Percentiles rank a stretch among this genome's conserved stretches.
phyloP scores from a whole-genome alignment of 495 filamentous ascomycete genomes.

The Podospora didyma region DNA sequence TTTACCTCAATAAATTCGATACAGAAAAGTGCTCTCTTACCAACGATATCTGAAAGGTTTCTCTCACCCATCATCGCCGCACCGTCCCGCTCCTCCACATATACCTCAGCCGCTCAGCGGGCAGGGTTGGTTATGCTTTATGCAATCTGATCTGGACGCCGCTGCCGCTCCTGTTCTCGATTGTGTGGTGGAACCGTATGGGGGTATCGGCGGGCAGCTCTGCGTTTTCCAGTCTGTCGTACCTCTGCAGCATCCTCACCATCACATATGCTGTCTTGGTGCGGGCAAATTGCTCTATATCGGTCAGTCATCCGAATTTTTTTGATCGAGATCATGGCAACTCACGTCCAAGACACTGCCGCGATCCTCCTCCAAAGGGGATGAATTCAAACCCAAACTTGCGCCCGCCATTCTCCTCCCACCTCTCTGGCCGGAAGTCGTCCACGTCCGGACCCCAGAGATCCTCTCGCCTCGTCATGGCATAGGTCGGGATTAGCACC shows the following conservation, averaged over 20 bases:
- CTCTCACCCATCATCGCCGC: too few relatives aligned
- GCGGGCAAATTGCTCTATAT: slow-evolving; percentile 40
- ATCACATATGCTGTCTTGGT: slow-evolving; percentile 40
- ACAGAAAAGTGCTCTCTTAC: too few relatives aligned
- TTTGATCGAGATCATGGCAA: slow-evolving; percentile 1
- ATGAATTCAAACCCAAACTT: slow-evolving; percentile 36
- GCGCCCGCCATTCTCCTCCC: slow-evolving; percentile 25
- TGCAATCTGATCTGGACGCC: slow-evolving; percentile 33
- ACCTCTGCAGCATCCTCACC: slow-evolving; percentile 41
- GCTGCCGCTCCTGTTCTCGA: slow-evolving; percentile 45
- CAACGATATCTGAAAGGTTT: too few relatives aligned
- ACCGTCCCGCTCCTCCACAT: too few relatives aligned
- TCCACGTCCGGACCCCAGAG: slow-evolving; percentile 33
- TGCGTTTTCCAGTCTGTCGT: slow-evolving; percentile 36
- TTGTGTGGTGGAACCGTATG: slow-evolving; percentile 40
- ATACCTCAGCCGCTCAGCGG: too few relatives aligned
- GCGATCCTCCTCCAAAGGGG: slow-evolving; percentile 20
- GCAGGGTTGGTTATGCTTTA: too few relatives aligned
- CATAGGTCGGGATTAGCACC: slow-evolving; percentile 32
- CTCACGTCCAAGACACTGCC: slow-evolving; percentile 28
- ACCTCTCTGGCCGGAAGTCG: slow-evolving; percentile 27
- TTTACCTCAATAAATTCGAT: too few relatives aligned
- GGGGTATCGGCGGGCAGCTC: slow-evolving; percentile 26
- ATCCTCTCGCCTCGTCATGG: slow-evolving; percentile 33
- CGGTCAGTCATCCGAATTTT: not conserved